Evolutionary conservation across 148 eudicot genomes (phyloP), one percentile per base, ranked within the genome.

Genomic region (Fallopia convolvulus): DNA sequence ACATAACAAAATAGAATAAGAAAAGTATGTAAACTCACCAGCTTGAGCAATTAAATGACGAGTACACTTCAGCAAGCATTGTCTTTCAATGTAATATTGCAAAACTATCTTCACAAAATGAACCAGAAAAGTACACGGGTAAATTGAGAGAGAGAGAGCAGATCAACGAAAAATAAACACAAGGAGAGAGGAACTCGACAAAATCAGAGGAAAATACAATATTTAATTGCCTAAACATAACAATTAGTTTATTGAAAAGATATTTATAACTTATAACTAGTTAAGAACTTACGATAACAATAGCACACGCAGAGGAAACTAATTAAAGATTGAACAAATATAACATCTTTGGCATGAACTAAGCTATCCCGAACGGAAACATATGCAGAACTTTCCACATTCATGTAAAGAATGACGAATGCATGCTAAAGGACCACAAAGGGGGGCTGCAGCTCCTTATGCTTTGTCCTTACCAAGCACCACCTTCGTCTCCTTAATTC

Each of bases 41-140:
- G 97, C 86, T 77, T 87, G 87, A 85, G 88, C 84, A 60, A 95
- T 63, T 44, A 95, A 85, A 81, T 91, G 94, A 77, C 94, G 85
- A 26, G 89, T 86, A 78, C 99, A 93, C 85, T 95, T 95, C 90
- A 95, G 88, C 86, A 95, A 83, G 86, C 99, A 93, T 78, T 95
- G 99, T 61, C 97, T 85, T 80, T 95, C 97, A 82, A 86, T 82
- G 79, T 95, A 95, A 88, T 95, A 95, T 77, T 93, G 91, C 84
- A 95, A 85, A 86, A 93, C 85, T 74, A 91, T 86, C 97, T 95
- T 82, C 84, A 85, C 39, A 60, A 80, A 47, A 68, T 60, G 23
- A 77, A 32, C 79, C 44, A 70, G 18, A 9, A 49, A n/a, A 41
- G 49, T 12, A 20, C 26, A 49, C 21, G 14, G 23, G 26, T 12